These are phyloP conservation scores for Picea glauca DNA, from an alignment of 75 land plant genomes.

Conservation along the genomic window DNA sequence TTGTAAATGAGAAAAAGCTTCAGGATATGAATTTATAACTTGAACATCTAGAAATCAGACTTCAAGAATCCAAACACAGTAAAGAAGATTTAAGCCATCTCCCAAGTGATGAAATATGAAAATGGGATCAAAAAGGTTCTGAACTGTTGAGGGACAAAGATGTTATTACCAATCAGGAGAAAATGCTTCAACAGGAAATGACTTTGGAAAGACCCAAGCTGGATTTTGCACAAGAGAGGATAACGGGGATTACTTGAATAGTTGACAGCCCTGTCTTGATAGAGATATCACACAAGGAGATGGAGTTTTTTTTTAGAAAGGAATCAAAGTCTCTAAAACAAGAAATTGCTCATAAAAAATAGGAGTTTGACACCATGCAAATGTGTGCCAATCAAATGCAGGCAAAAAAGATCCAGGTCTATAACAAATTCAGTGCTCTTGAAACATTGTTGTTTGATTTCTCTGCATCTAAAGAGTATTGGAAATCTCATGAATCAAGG, in stretches of 20 bases:
- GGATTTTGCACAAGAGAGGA: neutral
- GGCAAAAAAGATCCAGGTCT: conserved; percentile 8
- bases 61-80: neutral
- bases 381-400: too few relatives aligned
- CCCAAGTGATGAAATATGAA: neutral
- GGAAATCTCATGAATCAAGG: conserved; percentile 38
- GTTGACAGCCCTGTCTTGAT: neutral
- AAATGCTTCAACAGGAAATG: neutral
- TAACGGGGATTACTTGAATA: neutral
- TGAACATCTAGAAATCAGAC: neutral
- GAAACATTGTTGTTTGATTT: conserved; percentile 28
- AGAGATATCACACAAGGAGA: neutral
- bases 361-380: conserved; percentile 16
- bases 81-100: too few relatives aligned
- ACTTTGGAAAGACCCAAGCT: conserved; percentile 7
- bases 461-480: conserved; percentile 27
- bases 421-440: conserved; percentile 41
- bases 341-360: conserved; percentile 10
- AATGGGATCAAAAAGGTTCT: neutral
- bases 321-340: neutral
- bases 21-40: neutral
- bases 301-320: neutral
- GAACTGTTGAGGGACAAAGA: too few relatives aligned
- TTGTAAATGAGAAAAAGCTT: neutral
- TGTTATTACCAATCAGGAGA: neutral